These are phyloP conservation scores for Salix caprea DNA, from an alignment of 345 rosid genomes.

Conservation along the genomic window DNA sequence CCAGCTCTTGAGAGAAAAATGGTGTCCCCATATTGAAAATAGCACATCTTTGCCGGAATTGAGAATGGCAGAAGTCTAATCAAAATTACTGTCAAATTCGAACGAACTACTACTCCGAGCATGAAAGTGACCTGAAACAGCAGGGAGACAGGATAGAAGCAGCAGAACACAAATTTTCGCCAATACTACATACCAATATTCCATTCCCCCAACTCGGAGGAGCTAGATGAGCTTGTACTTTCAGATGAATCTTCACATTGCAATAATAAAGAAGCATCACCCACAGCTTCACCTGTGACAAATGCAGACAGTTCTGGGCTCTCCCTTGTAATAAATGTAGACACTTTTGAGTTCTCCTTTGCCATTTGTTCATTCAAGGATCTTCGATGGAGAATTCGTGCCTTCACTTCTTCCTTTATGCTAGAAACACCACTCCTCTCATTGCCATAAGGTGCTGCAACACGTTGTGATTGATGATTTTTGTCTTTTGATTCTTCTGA, in stretches of 20 bases:
- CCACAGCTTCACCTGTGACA: conserved; percentile 1
- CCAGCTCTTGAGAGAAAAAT: not conserved
- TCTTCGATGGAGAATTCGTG: conserved; percentile 15
- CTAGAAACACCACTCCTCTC: conserved; percentile 16
- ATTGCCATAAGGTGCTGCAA: conserved; percentile 3
- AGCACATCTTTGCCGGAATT: not conserved
- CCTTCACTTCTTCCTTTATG: conserved; percentile 33
- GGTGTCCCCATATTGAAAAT: not conserved
- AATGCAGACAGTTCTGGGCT: too few species aligned
- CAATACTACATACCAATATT: not conserved
- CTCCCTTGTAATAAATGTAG: not conserved
- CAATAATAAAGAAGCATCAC: not conserved
- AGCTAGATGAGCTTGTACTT: conserved; percentile 29
- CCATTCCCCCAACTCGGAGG: conserved; percentile 28
- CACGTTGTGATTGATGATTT: conserved; percentile 3
- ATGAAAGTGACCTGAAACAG: not conserved
- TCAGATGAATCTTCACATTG: conserved; percentile 7
- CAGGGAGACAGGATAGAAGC: too few species aligned
- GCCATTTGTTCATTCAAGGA: conserved; percentile 5
- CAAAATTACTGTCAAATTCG: not conserved
- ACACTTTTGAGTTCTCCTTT: conserved; percentile 14
- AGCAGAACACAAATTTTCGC: conserved; percentile 4
- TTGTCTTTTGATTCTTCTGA: conserved; percentile 14
- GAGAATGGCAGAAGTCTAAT: not conserved
- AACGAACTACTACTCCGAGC: too few species aligned